These are phyloP conservation scores for Hypoxylon fuscum DNA, from an alignment of 495 filamentous ascomycete species.

Conservation along the genomic window DNA sequence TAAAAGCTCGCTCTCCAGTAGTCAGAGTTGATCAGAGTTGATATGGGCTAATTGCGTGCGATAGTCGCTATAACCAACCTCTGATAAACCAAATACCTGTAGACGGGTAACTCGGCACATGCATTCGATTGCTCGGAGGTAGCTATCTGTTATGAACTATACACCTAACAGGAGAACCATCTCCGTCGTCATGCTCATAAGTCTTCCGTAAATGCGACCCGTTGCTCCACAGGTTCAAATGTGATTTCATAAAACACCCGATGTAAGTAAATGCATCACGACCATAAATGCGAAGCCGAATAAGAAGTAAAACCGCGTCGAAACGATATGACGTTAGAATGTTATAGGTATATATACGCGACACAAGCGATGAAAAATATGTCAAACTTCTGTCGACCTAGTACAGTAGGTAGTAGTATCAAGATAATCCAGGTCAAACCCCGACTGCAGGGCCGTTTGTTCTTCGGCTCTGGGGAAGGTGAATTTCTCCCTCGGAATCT, in stretches of 20 bases:
- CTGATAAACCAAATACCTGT: neutral
- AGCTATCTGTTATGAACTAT: slow-evolving; percentile 21
- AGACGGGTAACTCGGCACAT: slow-evolving; percentile 11
- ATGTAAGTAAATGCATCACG: slow-evolving; percentile 32
- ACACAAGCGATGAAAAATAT: slow-evolving; percentile 16
- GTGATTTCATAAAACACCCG: slow-evolving; percentile 25
- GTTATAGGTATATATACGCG: slow-evolving; percentile 32
- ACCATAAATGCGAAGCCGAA: slow-evolving; percentile 32
- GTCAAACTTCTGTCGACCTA: slow-evolving; percentile 3
- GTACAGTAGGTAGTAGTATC: slow-evolving; percentile 5
- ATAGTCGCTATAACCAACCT: neutral
- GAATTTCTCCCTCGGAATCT: slow-evolving; percentile 60
- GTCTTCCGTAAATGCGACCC: slow-evolving; percentile 36
- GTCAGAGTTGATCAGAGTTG: neutral
- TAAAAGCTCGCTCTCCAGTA: neutral
- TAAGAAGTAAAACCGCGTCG: slow-evolving; percentile 19
- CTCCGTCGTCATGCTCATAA: slow-evolving; percentile 39
- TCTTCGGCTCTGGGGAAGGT: slow-evolving; percentile 46
- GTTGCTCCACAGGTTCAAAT: slow-evolving; percentile 31
- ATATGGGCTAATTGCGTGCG: no score
- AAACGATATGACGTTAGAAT: slow-evolving; percentile 7
- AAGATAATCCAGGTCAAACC: slow-evolving; percentile 15
- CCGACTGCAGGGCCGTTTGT: slow-evolving; percentile 38
- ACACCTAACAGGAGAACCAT: slow-evolving; percentile 18
- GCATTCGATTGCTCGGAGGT: slow-evolving; percentile 19